These are phyloP conservation scores for Dactylellina haptotyla DNA, from an alignment of 2,329 filamentous ascomycete species.

Conservation along the genomic window DNA sequence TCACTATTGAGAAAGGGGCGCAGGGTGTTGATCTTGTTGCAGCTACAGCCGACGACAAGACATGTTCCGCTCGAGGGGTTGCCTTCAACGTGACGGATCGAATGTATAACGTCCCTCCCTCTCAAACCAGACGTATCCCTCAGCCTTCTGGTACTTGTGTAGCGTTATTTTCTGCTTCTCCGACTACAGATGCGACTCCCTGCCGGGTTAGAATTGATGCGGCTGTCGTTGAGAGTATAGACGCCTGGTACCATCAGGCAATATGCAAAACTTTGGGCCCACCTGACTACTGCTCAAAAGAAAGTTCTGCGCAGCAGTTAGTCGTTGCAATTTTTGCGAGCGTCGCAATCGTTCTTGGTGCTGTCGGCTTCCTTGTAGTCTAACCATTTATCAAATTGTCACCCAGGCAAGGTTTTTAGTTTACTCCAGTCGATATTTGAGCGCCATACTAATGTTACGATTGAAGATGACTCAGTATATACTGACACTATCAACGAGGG, in stretches of 20 bases:
- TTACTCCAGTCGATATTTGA: no score
- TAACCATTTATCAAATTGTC: no score
- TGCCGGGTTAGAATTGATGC: constrained; percentile 54
- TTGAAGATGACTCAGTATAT: no score
- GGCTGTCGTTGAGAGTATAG: constrained; percentile 53
- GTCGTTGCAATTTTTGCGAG: constrained; percentile 24
- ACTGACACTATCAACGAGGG: no score
- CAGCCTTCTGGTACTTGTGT: constrained; percentile 11
- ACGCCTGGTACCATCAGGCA: constrained; percentile 20
- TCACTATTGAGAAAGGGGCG: constrained; percentile 51
- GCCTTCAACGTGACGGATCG: constrained; percentile 1
- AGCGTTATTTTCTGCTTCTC: constrained; percentile 9
- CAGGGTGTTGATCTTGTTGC: constrained; percentile 49
- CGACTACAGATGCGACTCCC: constrained; percentile 49
- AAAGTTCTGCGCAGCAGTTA: constrained; percentile 26
- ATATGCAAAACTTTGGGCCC: constrained; percentile 29
- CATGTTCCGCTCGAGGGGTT: background rate
- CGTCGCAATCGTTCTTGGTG: constrained; percentile 28
- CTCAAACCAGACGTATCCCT: background rate
- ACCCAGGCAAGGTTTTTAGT: no score
- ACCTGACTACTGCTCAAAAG: constrained; percentile 51
- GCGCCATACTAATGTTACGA: no score
- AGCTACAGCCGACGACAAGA: constrained; percentile 25
- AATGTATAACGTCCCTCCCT: background rate
- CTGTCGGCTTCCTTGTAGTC: constrained; percentile 38